Percentiles rank a stretch among this genome's conserved stretches.
Evolutionary conservation across 352 stramenopile genomes (phyloP).

Genomic region (Pilasporangium apinafurcum): DNA sequence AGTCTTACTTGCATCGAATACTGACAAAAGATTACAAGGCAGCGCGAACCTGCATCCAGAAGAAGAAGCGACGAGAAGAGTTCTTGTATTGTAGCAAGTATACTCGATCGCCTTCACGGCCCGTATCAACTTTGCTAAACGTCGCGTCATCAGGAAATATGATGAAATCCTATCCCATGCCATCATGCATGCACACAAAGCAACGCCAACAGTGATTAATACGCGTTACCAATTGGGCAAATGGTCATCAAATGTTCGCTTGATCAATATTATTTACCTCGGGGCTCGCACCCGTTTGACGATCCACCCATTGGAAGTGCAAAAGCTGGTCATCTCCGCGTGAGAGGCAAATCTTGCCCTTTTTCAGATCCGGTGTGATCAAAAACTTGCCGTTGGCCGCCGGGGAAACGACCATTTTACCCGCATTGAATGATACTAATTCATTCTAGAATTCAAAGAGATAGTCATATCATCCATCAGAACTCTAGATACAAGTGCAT

Average conservation of each 20-base stretch:
- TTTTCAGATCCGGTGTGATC: slow-evolving; percentile 85
- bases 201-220: too few species aligned
- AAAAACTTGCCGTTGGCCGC: slow-evolving; percentile 83
- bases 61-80: slow-evolving; percentile 90
- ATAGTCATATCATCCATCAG: too few species aligned
- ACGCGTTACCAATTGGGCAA: neutral
- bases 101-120: slow-evolving; percentile 78
- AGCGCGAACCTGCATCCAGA: slow-evolving; percentile 89
- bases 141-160: slow-evolving; percentile 89
- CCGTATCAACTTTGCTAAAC: slow-evolving; percentile 87
- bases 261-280: slow-evolving; percentile 28
- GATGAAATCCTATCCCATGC: slow-evolving; percentile 71
- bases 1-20: too few species aligned
- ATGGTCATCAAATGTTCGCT: neutral
- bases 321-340: slow-evolving; percentile 86
- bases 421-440: slow-evolving; percentile 89
- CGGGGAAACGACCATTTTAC: slow-evolving; percentile 81
- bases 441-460: slow-evolving; percentile 42
- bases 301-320: slow-evolving; percentile 92
- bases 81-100: slow-evolving; percentile 93
- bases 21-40: too few species aligned
- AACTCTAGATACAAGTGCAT: too few species aligned
- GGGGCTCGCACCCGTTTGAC: slow-evolving; percentile 68
- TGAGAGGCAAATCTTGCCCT: slow-evolving; percentile 85
- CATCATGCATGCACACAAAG: too few species aligned